Evolutionary conservation across 805 yeast species (phyloP).

Genomic region (Candida patagonica): DNA sequence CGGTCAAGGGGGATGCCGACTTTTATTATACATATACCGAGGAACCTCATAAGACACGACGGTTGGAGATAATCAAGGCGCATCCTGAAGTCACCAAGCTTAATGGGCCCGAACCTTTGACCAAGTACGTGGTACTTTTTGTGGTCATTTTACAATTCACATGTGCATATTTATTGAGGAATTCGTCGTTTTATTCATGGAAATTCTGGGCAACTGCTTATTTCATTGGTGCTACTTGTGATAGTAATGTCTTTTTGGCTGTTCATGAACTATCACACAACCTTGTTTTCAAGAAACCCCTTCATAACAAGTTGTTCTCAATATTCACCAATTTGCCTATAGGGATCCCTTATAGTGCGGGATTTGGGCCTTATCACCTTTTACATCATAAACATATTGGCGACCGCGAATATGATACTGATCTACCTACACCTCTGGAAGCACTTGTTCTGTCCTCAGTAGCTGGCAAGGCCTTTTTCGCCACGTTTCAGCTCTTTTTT

Average conservation of each 20-base stretch:
- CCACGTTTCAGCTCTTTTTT: constrained; percentile 79
- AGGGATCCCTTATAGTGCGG: constrained; percentile 84
- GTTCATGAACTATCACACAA: constrained; percentile 87
- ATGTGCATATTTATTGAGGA: constrained; percentile 51
- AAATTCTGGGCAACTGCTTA: constrained; percentile 59
- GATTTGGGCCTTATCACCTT: constrained; percentile 83
- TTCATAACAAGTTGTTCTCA: constrained; percentile 68
- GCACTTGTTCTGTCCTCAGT: constrained; percentile 65
- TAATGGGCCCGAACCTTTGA: constrained; percentile 78
- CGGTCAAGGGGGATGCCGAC: neutral
- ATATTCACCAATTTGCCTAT: constrained; percentile 76
- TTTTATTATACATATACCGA: constrained; percentile 77
- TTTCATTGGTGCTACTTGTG: constrained; percentile 75
- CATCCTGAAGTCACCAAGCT: constrained; percentile 75
- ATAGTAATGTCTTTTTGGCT: constrained; percentile 76
- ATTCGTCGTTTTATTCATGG: constrained; percentile 43
- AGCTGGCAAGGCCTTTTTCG: constrained; percentile 83
- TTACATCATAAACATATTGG: constrained; percentile 87
- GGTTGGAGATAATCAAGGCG: constrained; percentile 62
- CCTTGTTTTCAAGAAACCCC: constrained; percentile 68
- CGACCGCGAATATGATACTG: constrained; percentile 75
- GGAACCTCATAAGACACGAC: constrained; percentile 72
- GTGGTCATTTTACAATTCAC: constrained; percentile 64
- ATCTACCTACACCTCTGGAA: constrained; percentile 74
- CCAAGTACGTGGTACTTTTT: constrained; percentile 61